Evolutionary conservation across 2,329 filamentous ascomycete genomes (phyloP).

Genomic region (Biscogniauxia sp.): DNA sequence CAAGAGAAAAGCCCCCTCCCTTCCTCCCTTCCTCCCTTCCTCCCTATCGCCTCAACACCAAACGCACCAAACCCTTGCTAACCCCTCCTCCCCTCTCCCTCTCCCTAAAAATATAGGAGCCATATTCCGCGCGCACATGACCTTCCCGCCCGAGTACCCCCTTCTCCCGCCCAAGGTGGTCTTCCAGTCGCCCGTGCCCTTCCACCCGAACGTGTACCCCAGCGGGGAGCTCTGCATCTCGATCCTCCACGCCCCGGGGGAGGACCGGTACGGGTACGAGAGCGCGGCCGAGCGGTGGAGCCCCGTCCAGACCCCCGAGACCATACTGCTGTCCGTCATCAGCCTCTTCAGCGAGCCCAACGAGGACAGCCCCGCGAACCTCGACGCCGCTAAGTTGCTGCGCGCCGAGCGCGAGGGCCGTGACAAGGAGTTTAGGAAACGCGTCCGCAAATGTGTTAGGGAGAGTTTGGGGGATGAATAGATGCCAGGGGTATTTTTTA

Average conservation of each 20-base stretch:
- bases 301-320: constrained; percentile 92
- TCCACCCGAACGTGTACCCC: constrained; percentile 92
- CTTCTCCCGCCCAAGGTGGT: constrained; percentile 84
- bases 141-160: constrained; percentile 83
- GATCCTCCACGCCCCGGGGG: constrained; percentile 91
- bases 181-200: constrained; percentile 78
- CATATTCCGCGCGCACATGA: constrained; percentile 83
- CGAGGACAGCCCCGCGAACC: constrained; percentile 91
- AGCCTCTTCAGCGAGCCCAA: constrained; percentile 91
- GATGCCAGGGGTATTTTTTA: background rate
- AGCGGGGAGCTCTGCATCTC: constrained; percentile 92
- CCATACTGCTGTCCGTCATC: constrained; percentile 88
- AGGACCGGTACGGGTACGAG: constrained; percentile 94
- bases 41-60: constrained; percentile 1
- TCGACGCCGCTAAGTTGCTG: constrained; percentile 87
- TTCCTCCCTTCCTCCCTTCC: background rate
- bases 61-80: background rate
- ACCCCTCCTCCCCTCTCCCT: background rate
- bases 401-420: constrained; percentile 68
- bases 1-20: no score
- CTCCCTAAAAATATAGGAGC: constrained; percentile 58
- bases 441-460: constrained; percentile 74
- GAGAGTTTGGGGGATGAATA: constrained; percentile 76
- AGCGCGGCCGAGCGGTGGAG: constrained; percentile 86
- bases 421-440: constrained; percentile 71